Evolutionary conservation across 169 alveolate genomes (phyloP).

Genomic region (Cryptosporidium bovis): DNA sequence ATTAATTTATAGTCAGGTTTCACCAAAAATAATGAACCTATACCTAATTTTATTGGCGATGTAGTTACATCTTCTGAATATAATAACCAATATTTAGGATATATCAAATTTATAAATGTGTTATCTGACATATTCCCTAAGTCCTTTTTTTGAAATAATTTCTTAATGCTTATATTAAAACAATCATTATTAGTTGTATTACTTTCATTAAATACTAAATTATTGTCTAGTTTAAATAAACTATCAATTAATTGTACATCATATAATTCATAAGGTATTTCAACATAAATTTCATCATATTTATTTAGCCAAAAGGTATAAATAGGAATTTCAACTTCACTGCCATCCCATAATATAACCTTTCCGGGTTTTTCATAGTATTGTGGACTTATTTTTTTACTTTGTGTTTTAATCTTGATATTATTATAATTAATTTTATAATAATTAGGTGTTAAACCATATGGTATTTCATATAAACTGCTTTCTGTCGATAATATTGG

Average conservation of each 20-base stretch:
- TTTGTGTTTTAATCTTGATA: not conserved
- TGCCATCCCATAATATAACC: constrained; percentile 51
- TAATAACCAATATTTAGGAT: constrained; percentile 50
- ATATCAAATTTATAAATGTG: constrained; percentile 9
- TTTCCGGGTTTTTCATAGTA: constrained; percentile 54
- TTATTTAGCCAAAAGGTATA: constrained; percentile 57
- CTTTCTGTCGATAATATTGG: not conserved
- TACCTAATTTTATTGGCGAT: constrained; percentile 36
- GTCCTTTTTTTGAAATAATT: not conserved
- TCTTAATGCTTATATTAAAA: not conserved
- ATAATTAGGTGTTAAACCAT: constrained; percentile 23
- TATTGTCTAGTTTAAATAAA: constrained; percentile 14
- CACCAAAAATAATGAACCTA: constrained; percentile 48
- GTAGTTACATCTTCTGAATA: constrained; percentile 61
- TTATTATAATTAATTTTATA: constrained; percentile 15
- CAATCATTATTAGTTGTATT: not conserved
- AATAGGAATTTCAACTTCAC: constrained; percentile 17
- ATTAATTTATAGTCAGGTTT: constrained; percentile 58
- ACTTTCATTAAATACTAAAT: constrained; percentile 6
- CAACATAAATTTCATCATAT: constrained; percentile 47
- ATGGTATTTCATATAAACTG: constrained; percentile 46
- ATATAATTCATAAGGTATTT: constrained; percentile 36
- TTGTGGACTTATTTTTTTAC: constrained; percentile 1
- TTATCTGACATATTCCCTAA: constrained; percentile 1
- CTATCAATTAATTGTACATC: constrained; percentile 36